These are phyloP conservation scores for Edaphochlamys debaryana DNA, from an alignment of 139 green algal genomes.

Conservation along the genomic window DNA sequence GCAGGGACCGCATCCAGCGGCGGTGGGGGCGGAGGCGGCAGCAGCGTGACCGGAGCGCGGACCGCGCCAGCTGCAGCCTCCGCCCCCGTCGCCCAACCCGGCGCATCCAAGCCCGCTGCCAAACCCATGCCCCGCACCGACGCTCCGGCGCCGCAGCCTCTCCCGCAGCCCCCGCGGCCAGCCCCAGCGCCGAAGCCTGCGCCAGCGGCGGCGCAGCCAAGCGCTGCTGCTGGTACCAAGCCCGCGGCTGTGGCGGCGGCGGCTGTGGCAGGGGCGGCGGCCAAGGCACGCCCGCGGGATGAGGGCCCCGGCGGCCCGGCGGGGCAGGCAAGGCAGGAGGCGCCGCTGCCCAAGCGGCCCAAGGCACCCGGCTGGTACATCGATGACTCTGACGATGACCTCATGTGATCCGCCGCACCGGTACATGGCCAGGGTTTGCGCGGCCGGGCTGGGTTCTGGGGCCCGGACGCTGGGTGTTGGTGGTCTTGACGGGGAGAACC, in stretches of 20 bases:
- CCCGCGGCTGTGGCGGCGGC: neutral
- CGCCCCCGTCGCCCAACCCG: too few relatives aligned
- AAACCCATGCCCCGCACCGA: neutral
- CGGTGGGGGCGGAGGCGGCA: too few relatives aligned
- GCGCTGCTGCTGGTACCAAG: neutral
- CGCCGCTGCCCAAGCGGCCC: conserved; percentile 8
- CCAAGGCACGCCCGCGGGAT: neutral
- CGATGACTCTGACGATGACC: conserved; percentile 29
- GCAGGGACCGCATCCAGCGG: too few relatives aligned
- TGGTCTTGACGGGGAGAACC: too few relatives aligned
- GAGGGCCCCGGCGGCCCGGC: neutral
- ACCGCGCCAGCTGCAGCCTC: neutral
- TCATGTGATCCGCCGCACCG: neutral
- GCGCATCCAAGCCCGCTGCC: neutral
- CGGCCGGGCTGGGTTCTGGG: too few relatives aligned
- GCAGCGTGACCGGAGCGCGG: neutral
- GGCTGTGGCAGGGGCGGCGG: neutral
- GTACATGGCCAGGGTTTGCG: too few relatives aligned
- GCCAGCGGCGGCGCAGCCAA: neutral
- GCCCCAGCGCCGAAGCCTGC: neutral
- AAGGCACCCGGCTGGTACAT: conserved; percentile 23
- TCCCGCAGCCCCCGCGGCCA: too few relatives aligned
- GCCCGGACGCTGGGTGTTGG: too few relatives aligned
- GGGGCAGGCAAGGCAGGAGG: neutral
- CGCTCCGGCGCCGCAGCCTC: neutral